Evolutionary conservation across 2,329 filamentous ascomycete genomes (phyloP).

Genomic region (Reticulascus tulasneorum): DNA sequence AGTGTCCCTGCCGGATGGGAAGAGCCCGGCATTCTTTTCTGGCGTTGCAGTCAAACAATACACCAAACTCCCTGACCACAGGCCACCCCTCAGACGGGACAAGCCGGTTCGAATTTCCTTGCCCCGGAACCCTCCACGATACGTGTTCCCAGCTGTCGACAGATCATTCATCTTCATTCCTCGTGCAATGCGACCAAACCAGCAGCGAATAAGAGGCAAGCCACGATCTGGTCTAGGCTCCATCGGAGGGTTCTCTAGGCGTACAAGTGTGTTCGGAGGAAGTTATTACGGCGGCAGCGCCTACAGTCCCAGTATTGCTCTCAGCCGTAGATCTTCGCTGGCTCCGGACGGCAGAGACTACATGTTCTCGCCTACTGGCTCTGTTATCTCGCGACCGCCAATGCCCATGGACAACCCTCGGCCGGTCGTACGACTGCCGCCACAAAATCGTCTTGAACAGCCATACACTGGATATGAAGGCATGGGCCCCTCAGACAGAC

Average conservation of each 20-base stretch:
- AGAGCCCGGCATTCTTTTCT: conserved; percentile 65
- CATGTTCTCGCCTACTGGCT: conserved; percentile 76
- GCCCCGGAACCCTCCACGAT: conserved; percentile 72
- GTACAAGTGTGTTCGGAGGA: conserved; percentile 76
- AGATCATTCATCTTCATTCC: conserved; percentile 98
- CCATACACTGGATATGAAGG: conserved; percentile 12
- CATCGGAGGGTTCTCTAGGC: conserved; percentile 65
- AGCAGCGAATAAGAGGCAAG: conserved; percentile 73
- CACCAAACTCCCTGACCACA: conserved; percentile 89
- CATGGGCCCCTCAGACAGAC: no score
- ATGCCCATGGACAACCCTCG: conserved; percentile 58
- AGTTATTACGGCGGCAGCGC: conserved; percentile 67
- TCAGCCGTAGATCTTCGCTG: conserved; percentile 84
- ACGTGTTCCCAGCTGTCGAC: conserved; percentile 86
- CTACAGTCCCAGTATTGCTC: conserved; percentile 82
- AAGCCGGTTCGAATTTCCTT: conserved; percentile 94
- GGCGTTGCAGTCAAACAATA: conserved; percentile 83
- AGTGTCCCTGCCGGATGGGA: conserved; percentile 71
- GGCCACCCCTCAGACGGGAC: conserved; percentile 88
- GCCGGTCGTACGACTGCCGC: conserved; percentile 81
- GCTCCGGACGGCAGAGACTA: conserved; percentile 63
- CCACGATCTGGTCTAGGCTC: conserved; percentile 68
- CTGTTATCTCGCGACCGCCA: conserved; percentile 66
- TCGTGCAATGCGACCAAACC: conserved; percentile 85
- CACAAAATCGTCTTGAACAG: conserved; percentile 38